Conservation (phyloP, 106 monocot species). For the Phalaenopsis aphrodite region DNA sequence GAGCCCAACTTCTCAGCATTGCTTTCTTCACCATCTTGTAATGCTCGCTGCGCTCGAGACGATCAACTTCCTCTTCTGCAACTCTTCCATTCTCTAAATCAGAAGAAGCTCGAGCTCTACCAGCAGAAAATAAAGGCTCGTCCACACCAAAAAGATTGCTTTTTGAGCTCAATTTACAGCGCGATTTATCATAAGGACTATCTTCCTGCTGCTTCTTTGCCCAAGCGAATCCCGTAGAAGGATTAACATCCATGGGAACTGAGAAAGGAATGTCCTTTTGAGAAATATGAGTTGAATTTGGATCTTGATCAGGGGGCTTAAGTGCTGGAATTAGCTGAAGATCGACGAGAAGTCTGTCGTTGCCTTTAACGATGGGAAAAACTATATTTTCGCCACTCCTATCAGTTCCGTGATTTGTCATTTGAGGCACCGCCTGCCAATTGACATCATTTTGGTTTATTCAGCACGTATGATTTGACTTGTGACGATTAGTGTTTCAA, state of each 20-base stretch:
- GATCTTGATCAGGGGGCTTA: constrained; percentile 24
- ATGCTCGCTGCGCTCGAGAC: constrained; percentile 21
- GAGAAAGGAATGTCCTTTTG: constrained; percentile 53
- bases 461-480: neutral
- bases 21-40: constrained; percentile 32
- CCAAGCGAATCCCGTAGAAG: constrained; percentile 89
- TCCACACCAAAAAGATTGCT: constrained; percentile 12
- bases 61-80: constrained; percentile 8
- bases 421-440: constrained; percentile 28
- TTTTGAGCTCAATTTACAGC: constrained; percentile 38
- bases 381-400: constrained; percentile 22
- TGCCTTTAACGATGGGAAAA: constrained; percentile 25
- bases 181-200: constrained; percentile 14
- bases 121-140: constrained; percentile 6
- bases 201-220: constrained; percentile 54
- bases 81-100: constrained; percentile 19
- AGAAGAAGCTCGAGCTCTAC: constrained; percentile 14
- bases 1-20: constrained; percentile 55
- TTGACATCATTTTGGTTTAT: neutral
- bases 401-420: constrained; percentile 19
- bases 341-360: constrained; percentile 41
- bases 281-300: constrained; percentile 18
- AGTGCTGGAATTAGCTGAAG: constrained; percentile 46
- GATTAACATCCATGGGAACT: constrained; percentile 53
- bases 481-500: neutral